Percentiles rank a stretch among this genome's conserved stretches.
Evolutionary conservation across 768 basidiomycete genomes (phyloP).

Genomic region (Mrakia gelida): DNA sequence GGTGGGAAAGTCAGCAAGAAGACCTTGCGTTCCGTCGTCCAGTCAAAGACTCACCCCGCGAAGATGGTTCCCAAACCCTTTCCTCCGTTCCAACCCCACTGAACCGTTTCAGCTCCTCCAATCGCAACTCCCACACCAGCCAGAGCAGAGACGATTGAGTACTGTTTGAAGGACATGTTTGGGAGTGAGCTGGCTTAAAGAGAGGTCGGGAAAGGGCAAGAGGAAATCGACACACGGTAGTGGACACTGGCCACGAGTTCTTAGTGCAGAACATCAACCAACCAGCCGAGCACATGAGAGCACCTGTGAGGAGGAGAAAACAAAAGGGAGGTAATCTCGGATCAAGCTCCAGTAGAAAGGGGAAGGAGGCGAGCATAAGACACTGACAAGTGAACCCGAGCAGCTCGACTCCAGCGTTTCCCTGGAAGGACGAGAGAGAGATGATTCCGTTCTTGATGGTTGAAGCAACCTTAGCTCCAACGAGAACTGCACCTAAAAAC

Average conservation of each 20-base stretch:
- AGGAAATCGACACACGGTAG: slow-evolving; percentile 39
- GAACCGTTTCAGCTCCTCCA: slow-evolving; percentile 44
- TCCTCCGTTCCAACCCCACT: slow-evolving; percentile 50
- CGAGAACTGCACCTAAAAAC: slow-evolving; percentile 46
- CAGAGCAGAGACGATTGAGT: no score
- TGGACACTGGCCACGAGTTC: slow-evolving; percentile 47
- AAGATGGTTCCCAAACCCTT: slow-evolving; percentile 39
- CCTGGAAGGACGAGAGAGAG: slow-evolving; percentile 42
- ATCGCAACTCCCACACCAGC: slow-evolving; percentile 49
- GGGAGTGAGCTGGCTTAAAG: no score
- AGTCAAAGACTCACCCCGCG: background rate
- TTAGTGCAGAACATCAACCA: slow-evolving; percentile 47
- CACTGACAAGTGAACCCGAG: slow-evolving; percentile 47
- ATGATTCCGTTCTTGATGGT: slow-evolving; percentile 52
- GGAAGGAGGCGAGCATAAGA: slow-evolving; percentile 36
- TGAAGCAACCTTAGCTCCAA: slow-evolving; percentile 44
- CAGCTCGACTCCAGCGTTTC: slow-evolving; percentile 46
- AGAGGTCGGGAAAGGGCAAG: no score
- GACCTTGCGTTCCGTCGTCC: no score
- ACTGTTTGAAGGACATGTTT: slow-evolving; percentile 28
- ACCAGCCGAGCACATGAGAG: slow-evolving; percentile 14
- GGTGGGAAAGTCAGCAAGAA: background rate
- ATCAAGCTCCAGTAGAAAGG: background rate
- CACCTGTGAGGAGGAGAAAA: background rate
- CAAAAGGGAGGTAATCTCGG: background rate